Evolutionary conservation across 495 filamentous ascomycete species (phyloP).

Genomic region (Elaphomyces granulatus): DNA sequence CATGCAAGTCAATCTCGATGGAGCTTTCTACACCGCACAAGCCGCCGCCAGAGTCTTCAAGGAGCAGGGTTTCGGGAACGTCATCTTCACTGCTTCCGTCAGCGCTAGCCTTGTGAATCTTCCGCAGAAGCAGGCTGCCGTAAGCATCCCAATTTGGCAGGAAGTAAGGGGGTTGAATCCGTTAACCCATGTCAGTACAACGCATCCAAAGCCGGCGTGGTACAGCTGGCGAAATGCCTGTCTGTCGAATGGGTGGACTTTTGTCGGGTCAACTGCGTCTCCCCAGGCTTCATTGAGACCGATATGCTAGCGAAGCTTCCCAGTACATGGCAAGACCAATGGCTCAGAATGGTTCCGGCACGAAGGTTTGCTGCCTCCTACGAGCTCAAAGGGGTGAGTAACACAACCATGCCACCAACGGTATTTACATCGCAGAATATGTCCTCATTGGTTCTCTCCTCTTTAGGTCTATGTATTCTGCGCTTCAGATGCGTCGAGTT

Average conservation of each 20-base stretch:
- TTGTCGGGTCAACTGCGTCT: conserved; percentile 28
- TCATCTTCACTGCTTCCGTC: conserved; percentile 30
- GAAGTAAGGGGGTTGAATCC: too few relatives aligned
- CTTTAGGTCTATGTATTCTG: conserved; percentile 19
- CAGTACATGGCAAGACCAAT: conserved; percentile 12
- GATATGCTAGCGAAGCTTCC: conserved; percentile 15
- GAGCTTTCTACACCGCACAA: conserved; percentile 32
- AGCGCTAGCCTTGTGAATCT: conserved; percentile 32
- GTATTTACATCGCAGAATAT: too few relatives aligned
- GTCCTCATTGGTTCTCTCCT: too few relatives aligned
- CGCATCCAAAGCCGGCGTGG: conserved; percentile 23
- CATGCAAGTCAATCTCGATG: conserved; percentile 35
- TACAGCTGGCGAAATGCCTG: conserved; percentile 20
- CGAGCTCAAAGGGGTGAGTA: conserved; percentile 23
- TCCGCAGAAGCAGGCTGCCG: conserved; percentile 29
- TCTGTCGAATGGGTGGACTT: conserved; percentile 24
- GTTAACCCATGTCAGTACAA: too few relatives aligned
- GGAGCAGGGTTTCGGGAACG: conserved; percentile 23
- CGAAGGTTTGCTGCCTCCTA: conserved; percentile 15
- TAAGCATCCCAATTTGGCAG: conserved; percentile 5
- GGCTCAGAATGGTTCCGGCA: conserved; percentile 17
- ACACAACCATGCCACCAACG: too few relatives aligned
- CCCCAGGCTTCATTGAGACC: conserved; percentile 29
- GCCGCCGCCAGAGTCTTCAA: conserved; percentile 30
- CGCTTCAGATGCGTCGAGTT: conserved; percentile 23